Percentiles rank a stretch among this genome's conserved stretches.
Evolutionary conservation across 352 stramenopile genomes (phyloP).

Genomic region (Globisporangium paroecandrum): DNA sequence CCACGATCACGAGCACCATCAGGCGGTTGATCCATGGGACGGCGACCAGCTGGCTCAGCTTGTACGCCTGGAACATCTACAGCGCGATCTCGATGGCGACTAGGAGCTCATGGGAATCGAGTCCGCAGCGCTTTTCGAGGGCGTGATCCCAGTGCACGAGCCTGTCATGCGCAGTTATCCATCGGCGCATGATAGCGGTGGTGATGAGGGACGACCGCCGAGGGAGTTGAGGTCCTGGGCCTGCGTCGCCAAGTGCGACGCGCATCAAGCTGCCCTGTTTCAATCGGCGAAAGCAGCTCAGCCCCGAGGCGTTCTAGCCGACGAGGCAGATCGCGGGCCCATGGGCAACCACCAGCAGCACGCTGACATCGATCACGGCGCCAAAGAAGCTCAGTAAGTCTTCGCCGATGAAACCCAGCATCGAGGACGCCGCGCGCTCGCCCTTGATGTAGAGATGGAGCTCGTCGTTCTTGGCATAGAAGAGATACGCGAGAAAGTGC

Average conservation of each 20-base stretch:
- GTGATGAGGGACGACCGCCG: not conserved
- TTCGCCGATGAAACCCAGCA: no score
- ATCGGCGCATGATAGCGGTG: not conserved
- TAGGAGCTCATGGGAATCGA: not conserved
- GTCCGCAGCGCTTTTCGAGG: not conserved
- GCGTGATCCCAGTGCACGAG: not conserved
- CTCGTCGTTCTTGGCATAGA: no score
- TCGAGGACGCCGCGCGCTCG: no score
- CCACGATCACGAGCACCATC: conserved; percentile 15
- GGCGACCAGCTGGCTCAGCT: conserved; percentile 2
- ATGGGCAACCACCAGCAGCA: not conserved
- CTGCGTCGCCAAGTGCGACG: conserved; percentile 19
- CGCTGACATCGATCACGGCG: not conserved
- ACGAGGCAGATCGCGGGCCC: not conserved
- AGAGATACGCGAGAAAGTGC: no score
- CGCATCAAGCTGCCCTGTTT: not conserved
- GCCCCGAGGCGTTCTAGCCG: not conserved
- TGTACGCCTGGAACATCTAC: conserved; percentile 14
- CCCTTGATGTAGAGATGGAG: no score
- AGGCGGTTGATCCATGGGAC: conserved; percentile 15
- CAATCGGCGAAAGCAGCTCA: not conserved
- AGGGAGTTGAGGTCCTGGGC: no score
- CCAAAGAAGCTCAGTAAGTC: no score
- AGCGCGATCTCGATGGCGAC: conserved; percentile 4
- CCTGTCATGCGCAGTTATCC: not conserved